phyloP scores from a whole-genome alignment of 257 asterid species.

The Coffea eugenioides region DNA sequence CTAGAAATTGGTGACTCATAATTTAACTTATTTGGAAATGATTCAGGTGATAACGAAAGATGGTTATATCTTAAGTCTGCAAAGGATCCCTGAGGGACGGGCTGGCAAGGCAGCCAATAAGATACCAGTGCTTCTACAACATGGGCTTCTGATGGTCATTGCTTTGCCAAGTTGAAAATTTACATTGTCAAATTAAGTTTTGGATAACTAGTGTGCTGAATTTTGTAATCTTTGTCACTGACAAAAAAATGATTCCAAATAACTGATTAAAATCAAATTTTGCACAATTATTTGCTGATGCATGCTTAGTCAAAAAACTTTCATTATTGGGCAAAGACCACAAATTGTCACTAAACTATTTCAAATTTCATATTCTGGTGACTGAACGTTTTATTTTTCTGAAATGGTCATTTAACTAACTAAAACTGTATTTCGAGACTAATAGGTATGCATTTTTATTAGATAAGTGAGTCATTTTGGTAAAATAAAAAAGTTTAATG shows the following conservation, averaged over 20 bases:
- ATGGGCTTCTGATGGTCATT: constrained; percentile 60
- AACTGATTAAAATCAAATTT: background rate
- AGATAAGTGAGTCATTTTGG: no score
- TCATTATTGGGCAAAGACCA: no score
- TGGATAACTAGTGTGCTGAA: no score
- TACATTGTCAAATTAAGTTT: background rate
- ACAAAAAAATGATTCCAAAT: no score
- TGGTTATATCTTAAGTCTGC: constrained; percentile 66
- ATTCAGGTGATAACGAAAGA: constrained; percentile 67
- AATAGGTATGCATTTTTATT: no score
- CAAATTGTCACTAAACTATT: no score
- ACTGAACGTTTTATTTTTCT: no score
- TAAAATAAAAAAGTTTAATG: no score
- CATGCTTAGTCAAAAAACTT: no score
- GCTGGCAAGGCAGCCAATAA: constrained; percentile 25
- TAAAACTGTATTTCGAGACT: no score
- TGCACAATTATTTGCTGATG: background rate
- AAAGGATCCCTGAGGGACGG: constrained; percentile 61
- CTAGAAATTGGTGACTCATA: background rate
- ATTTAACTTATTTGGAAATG: background rate
- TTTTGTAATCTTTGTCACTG: background rate
- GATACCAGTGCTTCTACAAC: constrained; percentile 68
- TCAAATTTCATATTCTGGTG: no score
- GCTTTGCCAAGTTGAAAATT: background rate
- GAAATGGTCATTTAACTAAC: no score